Base-by-base conservation (phyloP, 164 flowering plant species). In the Magnolia changhungtana region DNA sequence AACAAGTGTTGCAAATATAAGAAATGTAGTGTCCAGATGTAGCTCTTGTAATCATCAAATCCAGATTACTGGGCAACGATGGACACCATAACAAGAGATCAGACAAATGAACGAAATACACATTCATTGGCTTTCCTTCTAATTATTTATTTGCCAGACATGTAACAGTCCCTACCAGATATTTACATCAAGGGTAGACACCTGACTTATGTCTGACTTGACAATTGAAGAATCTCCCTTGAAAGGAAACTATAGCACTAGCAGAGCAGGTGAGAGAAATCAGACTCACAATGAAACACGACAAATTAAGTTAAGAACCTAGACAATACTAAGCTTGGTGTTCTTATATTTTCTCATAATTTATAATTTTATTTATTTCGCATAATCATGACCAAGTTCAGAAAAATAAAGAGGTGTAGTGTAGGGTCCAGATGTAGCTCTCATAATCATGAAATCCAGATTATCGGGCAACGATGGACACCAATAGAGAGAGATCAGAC, bases 401-500 rank as follows among this genome's bases (percentile, higher is more conserved):
- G 18, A 18, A 64, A 20, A 64, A 21, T 1, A 18, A 64, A 21
- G 18, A 21, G 9, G 23, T 20, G 21, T 64, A 64, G 67, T 64
- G 21, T 64, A 64, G 67, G 24, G 24, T 64, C 24, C 67, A 64
- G 67, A 64, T 64, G 67, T 64, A 64, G 67, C 67, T 64, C 67
- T 19, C 24, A 64, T 64, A 64, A 64, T 64, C 67, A 64, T 3
- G 19, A 64, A 64, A 21, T 19, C 21, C 8, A 64, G 67, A 64
- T 64, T 64, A 64, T 19, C 18, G 11, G 24, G 67, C 67, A 64
- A 64, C 67, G 67, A 64, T 64, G 67, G 67, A 55, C 61, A 64
- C 67, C 67, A 19, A 7, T 18, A 64, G 24, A 64, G 67, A n/a
- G 67, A 64, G 67, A 18, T 64, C 67, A 19, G 24, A 64, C 67